phyloP scores from a whole-genome alignment of 495 filamentous ascomycete genomes.

The Tirmania nivea region DNA sequence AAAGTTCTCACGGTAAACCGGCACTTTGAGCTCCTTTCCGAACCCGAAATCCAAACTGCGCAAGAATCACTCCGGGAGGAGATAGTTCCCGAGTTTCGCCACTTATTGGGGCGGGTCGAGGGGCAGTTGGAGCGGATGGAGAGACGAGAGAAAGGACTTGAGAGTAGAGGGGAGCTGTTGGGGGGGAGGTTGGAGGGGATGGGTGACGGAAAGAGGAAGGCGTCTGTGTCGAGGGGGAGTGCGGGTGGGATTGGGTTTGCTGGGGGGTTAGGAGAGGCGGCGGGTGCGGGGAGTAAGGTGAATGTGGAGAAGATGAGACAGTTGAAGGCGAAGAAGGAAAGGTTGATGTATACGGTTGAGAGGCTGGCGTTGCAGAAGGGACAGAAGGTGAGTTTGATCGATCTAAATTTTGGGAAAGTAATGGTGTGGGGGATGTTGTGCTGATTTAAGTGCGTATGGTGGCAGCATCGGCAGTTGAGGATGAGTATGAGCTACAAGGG shows the following conservation, averaged over 20 bases:
- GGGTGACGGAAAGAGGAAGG: conserved; percentile 8
- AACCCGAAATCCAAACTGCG: conserved; percentile 41
- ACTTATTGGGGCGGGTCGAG: conserved; percentile 40
- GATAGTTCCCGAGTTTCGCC: conserved; percentile 50
- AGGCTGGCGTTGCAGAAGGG: conserved; percentile 39
- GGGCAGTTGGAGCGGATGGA: conserved; percentile 52
- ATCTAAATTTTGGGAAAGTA: background rate
- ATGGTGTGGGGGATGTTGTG: conserved; percentile 3
- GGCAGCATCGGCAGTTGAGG: conserved; percentile 46
- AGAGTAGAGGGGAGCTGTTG: conserved; percentile 47
- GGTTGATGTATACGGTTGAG: conserved; percentile 55
- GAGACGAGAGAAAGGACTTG: conserved; percentile 44
- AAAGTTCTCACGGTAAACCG: conserved; percentile 40
- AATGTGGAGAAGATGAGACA: conserved; percentile 41
- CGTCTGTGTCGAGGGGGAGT: conserved; percentile 11
- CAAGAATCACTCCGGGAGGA: conserved; percentile 48
- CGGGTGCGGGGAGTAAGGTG: conserved; percentile 22
- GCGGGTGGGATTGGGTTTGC: conserved; percentile 9
- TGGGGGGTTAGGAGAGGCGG: conserved; percentile 14
- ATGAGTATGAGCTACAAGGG: conserved; percentile 38
- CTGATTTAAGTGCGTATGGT: background rate
- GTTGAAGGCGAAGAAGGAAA: conserved; percentile 52
- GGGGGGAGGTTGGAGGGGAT: conserved; percentile 35
- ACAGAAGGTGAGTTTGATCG: conserved; percentile 14
- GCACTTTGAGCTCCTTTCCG: conserved; percentile 65